Conservation (phyloP, 495 filamentous ascomycete species). For the Penicillium argentinense region DNA sequence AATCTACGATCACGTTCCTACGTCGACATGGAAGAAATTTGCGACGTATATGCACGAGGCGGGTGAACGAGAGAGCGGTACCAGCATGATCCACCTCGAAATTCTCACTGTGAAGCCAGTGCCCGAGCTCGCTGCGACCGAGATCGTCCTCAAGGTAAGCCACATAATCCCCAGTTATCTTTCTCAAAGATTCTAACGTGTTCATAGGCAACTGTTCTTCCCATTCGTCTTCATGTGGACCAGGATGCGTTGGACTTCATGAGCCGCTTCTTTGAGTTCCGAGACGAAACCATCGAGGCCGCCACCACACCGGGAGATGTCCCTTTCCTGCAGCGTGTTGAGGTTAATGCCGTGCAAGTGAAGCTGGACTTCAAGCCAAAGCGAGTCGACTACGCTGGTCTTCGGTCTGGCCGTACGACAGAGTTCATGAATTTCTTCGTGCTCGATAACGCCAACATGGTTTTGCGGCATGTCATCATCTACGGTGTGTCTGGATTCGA, state of each 20-base stretch:
- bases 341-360: conserved; percentile 79
- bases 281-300: conserved; percentile 65
- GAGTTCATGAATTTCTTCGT: conserved; percentile 99
- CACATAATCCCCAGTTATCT: too few species aligned
- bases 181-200: neutral
- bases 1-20: conserved; percentile 90
- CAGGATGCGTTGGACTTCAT: conserved; percentile 98
- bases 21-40: conserved; percentile 98
- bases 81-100: conserved; percentile 87
- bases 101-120: conserved; percentile 84
- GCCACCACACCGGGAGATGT: conserved; percentile 61
- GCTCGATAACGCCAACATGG: conserved; percentile 84
- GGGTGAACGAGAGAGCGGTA: conserved; percentile 77
- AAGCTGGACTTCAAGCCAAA: conserved; percentile 98
- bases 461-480: conserved; percentile 82
- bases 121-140: conserved; percentile 78
- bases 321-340: conserved; percentile 87
- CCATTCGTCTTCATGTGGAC: conserved; percentile 90
- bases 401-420: conserved; percentile 96
- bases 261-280: conserved; percentile 96
- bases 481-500: conserved; percentile 92
- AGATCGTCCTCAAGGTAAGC: conserved; percentile 78
- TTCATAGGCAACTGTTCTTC: conserved; percentile 70
- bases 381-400: conserved; percentile 87
- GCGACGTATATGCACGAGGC: conserved; percentile 88